These are phyloP conservation scores for Gossypium stocksii DNA, from an alignment of 345 rosid genomes.

Conservation along the genomic window DNA sequence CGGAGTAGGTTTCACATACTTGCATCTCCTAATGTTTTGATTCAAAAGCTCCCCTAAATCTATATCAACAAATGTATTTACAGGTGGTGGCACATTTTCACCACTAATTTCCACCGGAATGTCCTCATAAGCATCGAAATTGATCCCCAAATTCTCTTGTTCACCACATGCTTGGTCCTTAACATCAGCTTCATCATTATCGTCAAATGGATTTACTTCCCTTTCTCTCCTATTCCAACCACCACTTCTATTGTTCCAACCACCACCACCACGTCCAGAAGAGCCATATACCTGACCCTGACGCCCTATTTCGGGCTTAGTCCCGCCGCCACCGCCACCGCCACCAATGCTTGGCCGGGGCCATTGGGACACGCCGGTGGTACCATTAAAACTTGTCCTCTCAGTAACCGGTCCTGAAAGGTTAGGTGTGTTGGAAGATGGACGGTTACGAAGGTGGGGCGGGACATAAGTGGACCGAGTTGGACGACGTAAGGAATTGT, in stretches of 20 bases:
- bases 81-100: conserved; percentile 84
- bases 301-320: conserved; percentile 33
- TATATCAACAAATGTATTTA: conserved; percentile 83
- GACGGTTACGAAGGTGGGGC: conserved; percentile 75
- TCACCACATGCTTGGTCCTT: conserved; percentile 44
- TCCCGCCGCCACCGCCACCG: not conserved
- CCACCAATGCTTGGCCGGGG: not conserved
- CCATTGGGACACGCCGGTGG: conserved; percentile 45
- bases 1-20: conserved; percentile 96
- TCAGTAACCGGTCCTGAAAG: conserved; percentile 21
- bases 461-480: conserved; percentile 65
- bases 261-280: conserved; percentile 39
- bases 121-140: conserved; percentile 95
- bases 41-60: conserved; percentile 90
- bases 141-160: conserved; percentile 73
- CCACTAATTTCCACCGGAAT: conserved; percentile 97
- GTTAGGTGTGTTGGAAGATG: conserved; percentile 38
- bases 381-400: conserved; percentile 23
- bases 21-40: conserved; percentile 79
- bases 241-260: conserved; percentile 59
- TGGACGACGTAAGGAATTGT: conserved; percentile 2
- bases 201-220: conserved; percentile 89
- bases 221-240: conserved; percentile 81
- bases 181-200: conserved; percentile 32
- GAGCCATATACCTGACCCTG: conserved; percentile 26